Base-by-base conservation (phyloP, 805 yeast species). In the Saturnispora diversa region DNA sequence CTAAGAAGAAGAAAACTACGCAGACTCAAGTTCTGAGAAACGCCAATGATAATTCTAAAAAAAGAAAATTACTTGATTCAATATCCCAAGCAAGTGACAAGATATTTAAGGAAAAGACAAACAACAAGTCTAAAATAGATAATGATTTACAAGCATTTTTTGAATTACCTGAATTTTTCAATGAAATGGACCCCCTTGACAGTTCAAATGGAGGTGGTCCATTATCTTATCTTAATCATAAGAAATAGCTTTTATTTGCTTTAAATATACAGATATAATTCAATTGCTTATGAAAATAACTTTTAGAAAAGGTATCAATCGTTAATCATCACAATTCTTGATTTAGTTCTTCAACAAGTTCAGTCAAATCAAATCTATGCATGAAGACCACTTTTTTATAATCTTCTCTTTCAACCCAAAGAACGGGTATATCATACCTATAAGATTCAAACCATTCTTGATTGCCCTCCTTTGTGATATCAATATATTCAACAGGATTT, bases 361-460 rank as follows among this genome's bases (percentile, higher is more conserved):
- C 77, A 4, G 70, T 72, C 33, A 69, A 68, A 41, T 76, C 63
- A 42, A 83, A 69, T 40, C 75, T 68, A 58, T 83, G 90, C 81
- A 82, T 80, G 53, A 77, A 75, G 50, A 75, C 77, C 5, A 70
- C 68, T 2, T 78, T 69, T 34, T 70, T 65, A 25, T 52, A 61
- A 3, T 52, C 52, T 38, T 69, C 70, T 43, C 77, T 64, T 49
- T 77, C 79, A 7, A 83, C 65, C 54, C 83, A 88, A 31, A 83
- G 53, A 0, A 83, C 94, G 0, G 94, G 94, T 5, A 83, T 80
- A 53, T 83, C 94, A 54, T 76, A 81, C 50, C 87, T 39, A 49
- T 82, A 83, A 45, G 69, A 66, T 38, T 80, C 84, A 68, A 77
- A 80, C 79, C 85, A 81, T 35, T 68, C 63, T 35, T 70, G 63